Conservation (phyloP, 2,329 filamentous ascomycete species). For the Oidium heveae region DNA sequence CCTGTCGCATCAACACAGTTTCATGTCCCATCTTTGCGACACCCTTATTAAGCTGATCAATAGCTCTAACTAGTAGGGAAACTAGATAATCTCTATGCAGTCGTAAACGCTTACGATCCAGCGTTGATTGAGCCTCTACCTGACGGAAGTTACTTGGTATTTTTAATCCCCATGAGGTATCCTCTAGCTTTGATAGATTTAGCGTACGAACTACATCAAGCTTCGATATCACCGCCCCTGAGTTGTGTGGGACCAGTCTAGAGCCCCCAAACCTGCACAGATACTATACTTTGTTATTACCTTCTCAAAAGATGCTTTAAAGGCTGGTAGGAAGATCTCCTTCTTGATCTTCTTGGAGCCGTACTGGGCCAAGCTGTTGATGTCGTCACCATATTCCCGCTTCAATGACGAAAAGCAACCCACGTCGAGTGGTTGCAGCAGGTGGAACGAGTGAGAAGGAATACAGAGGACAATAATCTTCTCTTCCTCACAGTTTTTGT, state of each 20-base stretch:
- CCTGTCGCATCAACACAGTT: neutral
- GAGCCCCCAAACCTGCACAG: neutral
- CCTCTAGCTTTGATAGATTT: neutral
- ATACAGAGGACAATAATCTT: too few species aligned
- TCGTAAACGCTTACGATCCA: neutral
- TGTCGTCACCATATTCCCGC: neutral
- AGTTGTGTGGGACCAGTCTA: neutral
- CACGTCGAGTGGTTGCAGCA: too few species aligned
- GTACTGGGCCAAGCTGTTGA: neutral
- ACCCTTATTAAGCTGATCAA: neutral
- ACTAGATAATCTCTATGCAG: neutral
- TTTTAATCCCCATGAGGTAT: neutral
- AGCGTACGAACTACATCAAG: neutral
- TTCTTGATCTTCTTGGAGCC: neutral
- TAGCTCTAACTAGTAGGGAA: neutral
- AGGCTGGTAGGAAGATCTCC: neutral
- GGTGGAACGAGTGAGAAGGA: too few species aligned
- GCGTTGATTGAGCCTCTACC: neutral
- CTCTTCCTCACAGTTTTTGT: too few species aligned
- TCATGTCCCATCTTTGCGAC: neutral
- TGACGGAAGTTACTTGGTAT: neutral
- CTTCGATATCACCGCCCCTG: neutral
- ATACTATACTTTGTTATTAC: neutral
- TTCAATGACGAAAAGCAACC: neutral
- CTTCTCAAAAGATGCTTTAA: neutral